phyloP scores from a whole-genome alignment of 2,329 filamentous ascomycete species.

The Lecanicillium sp. region DNA sequence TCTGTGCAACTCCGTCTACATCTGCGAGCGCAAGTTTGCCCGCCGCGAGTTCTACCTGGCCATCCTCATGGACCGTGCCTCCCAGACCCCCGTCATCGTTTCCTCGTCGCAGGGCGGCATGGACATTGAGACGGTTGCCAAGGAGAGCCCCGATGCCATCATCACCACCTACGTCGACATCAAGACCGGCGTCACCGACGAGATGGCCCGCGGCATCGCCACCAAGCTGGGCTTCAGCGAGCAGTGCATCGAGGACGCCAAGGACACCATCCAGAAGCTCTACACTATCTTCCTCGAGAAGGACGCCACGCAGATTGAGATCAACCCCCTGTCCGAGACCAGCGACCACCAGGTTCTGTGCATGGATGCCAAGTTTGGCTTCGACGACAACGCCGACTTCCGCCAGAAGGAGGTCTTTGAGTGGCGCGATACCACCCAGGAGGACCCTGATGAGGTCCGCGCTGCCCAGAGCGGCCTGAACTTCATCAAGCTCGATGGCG shows the following conservation, averaged over 20 bases:
- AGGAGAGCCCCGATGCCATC: slow-evolving; percentile 95
- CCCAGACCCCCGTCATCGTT: slow-evolving; percentile 89
- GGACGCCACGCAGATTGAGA: slow-evolving; percentile 98
- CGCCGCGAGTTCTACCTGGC: slow-evolving; percentile 98
- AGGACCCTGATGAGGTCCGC: slow-evolving; percentile 96
- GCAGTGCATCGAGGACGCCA: slow-evolving; percentile 93
- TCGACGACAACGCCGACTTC: slow-evolving; percentile 98
- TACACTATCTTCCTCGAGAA: slow-evolving; percentile 99
- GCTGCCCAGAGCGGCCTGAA: slow-evolving; percentile 91
- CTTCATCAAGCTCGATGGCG: slow-evolving; percentile 99
- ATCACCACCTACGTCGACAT: slow-evolving; percentile 91
- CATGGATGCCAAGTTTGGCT: slow-evolving; percentile 99
- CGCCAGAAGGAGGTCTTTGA: slow-evolving; percentile 93
- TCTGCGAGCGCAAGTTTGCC: slow-evolving; percentile 99
- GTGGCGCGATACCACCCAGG: slow-evolving; percentile 90
- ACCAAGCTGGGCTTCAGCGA: slow-evolving; percentile 93
- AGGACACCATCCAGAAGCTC: slow-evolving; percentile 95
- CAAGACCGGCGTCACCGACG: slow-evolving; percentile 89
- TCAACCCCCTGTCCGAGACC: slow-evolving; percentile 97
- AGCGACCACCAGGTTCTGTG: slow-evolving; percentile 96
- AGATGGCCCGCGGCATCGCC: slow-evolving; percentile 84
- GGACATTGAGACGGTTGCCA: slow-evolving; percentile 98
- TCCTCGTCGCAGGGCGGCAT: slow-evolving; percentile 97
- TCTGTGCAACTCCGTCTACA: slow-evolving; percentile 95
- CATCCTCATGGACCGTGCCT: slow-evolving; percentile 92